Evolutionary conservation across 768 basidiomycete genomes (phyloP).

Genomic region (Naganishia vaughanmartiniae): DNA sequence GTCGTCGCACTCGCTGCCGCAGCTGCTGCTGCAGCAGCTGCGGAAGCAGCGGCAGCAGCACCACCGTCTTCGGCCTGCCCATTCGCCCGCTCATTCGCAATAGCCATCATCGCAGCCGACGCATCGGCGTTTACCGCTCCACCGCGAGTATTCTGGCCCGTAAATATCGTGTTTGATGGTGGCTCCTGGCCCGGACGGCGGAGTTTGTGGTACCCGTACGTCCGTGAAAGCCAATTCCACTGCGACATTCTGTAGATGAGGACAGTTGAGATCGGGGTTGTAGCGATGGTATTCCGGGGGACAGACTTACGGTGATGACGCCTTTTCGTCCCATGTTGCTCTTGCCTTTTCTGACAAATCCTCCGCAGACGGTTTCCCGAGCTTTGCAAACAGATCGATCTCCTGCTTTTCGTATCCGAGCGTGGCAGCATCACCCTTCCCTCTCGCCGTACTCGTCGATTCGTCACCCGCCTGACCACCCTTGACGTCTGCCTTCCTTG

Average conservation of each 20-base stretch:
- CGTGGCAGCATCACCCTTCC: slow-evolving; percentile 10
- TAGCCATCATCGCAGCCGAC: slow-evolving; percentile 12
- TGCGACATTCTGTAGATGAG: slow-evolving; percentile 1
- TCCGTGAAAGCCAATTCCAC: slow-evolving; percentile 24
- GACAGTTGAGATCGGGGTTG: background rate
- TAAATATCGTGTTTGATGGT: slow-evolving; percentile 18
- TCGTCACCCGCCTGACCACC: background rate
- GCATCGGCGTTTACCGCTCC: slow-evolving; percentile 8
- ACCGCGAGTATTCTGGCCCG: slow-evolving; percentile 7
- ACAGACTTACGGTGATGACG: slow-evolving; percentile 15
- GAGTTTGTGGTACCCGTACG: slow-evolving; percentile 17
- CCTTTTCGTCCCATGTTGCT: slow-evolving; percentile 5
- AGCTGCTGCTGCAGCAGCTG: too few species aligned
- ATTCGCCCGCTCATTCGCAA: slow-evolving; percentile 23
- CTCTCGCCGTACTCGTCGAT: background rate
- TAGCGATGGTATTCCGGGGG: too few species aligned
- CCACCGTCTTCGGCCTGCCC: slow-evolving; percentile 16
- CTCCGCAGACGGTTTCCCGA: slow-evolving; percentile 5
- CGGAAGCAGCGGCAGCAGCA: background rate
- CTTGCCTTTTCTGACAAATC: slow-evolving; percentile 20
- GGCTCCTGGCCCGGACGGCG: slow-evolving; percentile 12
- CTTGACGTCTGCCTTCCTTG: background rate
- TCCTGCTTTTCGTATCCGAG: slow-evolving; percentile 19
- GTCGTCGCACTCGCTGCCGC: background rate
- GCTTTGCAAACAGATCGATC: slow-evolving; percentile 19